Conservation (phyloP, 2,329 filamentous ascomycete genomes). For the Fusarium buxicola region DNA sequence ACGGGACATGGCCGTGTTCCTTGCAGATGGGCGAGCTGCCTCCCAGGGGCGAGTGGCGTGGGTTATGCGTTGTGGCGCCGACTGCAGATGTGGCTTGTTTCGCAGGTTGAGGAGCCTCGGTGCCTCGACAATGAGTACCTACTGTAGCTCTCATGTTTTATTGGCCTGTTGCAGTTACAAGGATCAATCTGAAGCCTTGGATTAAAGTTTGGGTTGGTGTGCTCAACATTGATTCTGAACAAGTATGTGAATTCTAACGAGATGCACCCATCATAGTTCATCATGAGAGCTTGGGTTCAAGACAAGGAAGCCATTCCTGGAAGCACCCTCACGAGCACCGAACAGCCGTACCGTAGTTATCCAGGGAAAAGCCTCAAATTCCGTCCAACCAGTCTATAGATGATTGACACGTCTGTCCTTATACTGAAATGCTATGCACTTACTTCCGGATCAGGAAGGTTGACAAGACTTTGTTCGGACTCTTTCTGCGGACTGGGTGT, state of each 20-base stretch:
- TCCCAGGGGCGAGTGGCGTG: constrained; percentile 25
- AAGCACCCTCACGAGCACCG: not conserved
- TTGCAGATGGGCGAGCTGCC: constrained; percentile 35
- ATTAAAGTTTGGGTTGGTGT: not conserved
- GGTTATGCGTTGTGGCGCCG: constrained; percentile 29
- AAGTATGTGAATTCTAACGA: not conserved
- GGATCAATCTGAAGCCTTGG: not conserved
- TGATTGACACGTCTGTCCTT: constrained; percentile 1
- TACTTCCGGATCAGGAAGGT: constrained; percentile 31
- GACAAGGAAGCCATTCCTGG: not conserved
- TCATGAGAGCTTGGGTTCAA: not conserved
- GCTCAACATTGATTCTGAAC: too few relatives aligned
- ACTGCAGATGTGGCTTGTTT: constrained; percentile 16
- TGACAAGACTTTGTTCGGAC: constrained; percentile 7
- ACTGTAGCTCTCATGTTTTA: not conserved
- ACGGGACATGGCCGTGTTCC: constrained; percentile 26
- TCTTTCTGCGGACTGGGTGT: constrained; percentile 9
- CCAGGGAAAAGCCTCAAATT: not conserved
- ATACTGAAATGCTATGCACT: not conserved
- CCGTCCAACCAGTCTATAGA: not conserved
- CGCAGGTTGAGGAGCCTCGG: not conserved
- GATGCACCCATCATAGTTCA: not conserved
- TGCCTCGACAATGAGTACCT: constrained; percentile 8
- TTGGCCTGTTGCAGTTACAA: not conserved
- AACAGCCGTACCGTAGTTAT: not conserved